These are phyloP conservation scores for Saccharomycopsis malanga DNA, from an alignment of 805 yeast species.

Conservation along the genomic window DNA sequence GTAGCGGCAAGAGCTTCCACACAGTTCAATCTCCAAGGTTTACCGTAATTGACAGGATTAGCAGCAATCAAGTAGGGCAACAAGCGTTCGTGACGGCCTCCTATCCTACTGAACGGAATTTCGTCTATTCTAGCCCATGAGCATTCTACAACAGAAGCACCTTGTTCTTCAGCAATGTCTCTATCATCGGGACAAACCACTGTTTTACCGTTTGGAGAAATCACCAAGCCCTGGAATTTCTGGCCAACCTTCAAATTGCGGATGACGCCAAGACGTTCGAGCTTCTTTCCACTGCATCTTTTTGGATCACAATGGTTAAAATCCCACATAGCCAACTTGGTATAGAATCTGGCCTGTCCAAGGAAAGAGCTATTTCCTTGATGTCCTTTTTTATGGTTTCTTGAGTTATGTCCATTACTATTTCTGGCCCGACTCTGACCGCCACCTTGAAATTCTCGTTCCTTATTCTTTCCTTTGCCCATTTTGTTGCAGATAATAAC, in stretches of 20 bases:
- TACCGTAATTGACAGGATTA: conserved; percentile 93
- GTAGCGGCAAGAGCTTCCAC: conserved; percentile 98
- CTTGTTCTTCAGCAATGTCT: conserved; percentile 66
- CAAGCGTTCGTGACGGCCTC: conserved; percentile 81
- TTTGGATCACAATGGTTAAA: conserved; percentile 98
- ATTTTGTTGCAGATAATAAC: conserved; percentile 28
- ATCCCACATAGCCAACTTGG: conserved; percentile 97
- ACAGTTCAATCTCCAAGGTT: conserved; percentile 93
- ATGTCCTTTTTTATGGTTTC: conserved; percentile 5
- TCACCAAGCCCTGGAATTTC: conserved; percentile 83
- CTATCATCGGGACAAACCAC: conserved; percentile 86
- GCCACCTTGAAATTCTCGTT: conserved; percentile 6
- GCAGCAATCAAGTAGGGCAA: conserved; percentile 93
- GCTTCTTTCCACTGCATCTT: conserved; percentile 90
- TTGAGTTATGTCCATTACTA: conserved; percentile 18
- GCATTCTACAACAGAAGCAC: conserved; percentile 98
- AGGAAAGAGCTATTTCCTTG: neutral
- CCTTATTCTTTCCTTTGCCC: conserved; percentile 46
- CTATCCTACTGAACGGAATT: conserved; percentile 88
- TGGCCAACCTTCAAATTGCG: conserved; percentile 81
- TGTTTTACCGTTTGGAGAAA: conserved; percentile 85
- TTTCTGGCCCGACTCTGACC: conserved; percentile 3
- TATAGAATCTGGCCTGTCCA: conserved; percentile 51
- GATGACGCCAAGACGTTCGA: conserved; percentile 82
- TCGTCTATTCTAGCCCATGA: conserved; percentile 98